Base-by-base conservation (phyloP, 768 basidiomycete genomes). In the Mycena pura region DNA sequence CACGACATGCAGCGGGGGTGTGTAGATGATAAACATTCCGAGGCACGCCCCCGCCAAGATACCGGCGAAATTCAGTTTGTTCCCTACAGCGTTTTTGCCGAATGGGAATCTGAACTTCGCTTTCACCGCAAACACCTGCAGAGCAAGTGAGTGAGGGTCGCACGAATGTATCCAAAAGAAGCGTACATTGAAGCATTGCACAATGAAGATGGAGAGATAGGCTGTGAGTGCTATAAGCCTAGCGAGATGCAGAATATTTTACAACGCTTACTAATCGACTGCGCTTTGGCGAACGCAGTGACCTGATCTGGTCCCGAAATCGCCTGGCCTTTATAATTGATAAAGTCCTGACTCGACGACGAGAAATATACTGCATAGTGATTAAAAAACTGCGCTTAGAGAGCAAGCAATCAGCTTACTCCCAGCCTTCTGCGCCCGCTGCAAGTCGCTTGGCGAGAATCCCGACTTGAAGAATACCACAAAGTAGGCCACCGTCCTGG, bases 1-100 rank as follows among this genome's bases (percentile, higher is more conserved):
- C 13, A 89, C 88, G 64, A 86, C 83, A 63, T 86, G 87, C 39
- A 90, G 73, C 36, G 88, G 88, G 17, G 88, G 88, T 0, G 85
- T 86, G 71, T 90, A 90, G 64, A 89, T 78, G 68, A 89, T 82
- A 70, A 88, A 87, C 75, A 89, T 85, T 44, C 86, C 86, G 14
- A 90, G 76, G 51, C 80, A 82, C 14, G 85, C 87, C 14, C 87
- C 87, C 0, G 76, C 83, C 22, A 87, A 32, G 60, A 90, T 88
- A 17, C 87, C 87, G 28, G 76, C 74, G 61, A 90, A 88, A 73
- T 89, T 90, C 75, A 81, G 87, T 62, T 79, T 78, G 76, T 90
- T 90, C 44, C 80, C 77, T 48, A 89, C 70, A 38, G 81, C 77
- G 28, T 77, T 78, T 45, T 72, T 77, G 49, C 88, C 87, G 74